Conservation (phyloP, 2,329 filamentous ascomycete species). For the Dothideomycetes sp. region DNA sequence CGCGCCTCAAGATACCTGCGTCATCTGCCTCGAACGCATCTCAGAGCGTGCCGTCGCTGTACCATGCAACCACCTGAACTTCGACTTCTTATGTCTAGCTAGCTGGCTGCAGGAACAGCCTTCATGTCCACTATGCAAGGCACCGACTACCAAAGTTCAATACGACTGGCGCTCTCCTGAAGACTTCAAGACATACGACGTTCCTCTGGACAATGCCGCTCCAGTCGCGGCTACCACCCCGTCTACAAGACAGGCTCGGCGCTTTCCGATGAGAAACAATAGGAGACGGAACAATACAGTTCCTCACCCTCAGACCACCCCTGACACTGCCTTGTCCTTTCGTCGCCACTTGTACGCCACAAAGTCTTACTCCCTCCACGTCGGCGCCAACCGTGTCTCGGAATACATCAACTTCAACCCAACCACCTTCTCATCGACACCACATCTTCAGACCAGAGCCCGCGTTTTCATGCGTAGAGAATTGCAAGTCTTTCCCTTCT, state of each 20-base stretch:
- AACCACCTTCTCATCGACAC: conserved; percentile 49
- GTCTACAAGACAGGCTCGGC: background rate
- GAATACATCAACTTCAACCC: conserved; percentile 66
- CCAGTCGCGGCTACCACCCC: conserved; percentile 4
- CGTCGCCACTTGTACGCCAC: conserved; percentile 64
- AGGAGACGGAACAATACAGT: too few relatives aligned
- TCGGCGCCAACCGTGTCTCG: conserved; percentile 71
- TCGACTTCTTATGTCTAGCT: conserved; percentile 75
- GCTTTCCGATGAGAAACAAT: too few relatives aligned
- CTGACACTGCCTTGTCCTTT: conserved; percentile 36
- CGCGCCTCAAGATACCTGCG: conserved; percentile 46
- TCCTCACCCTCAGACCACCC: conserved; percentile 1
- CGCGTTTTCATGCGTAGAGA: conserved; percentile 76
- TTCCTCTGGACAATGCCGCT: conserved; percentile 23
- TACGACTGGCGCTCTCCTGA: conserved; percentile 48
- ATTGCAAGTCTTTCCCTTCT: conserved; percentile 69
- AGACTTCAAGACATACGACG: conserved; percentile 47
- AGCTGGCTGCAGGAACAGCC: conserved; percentile 68
- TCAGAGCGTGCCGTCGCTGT: conserved; percentile 59
- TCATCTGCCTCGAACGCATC: conserved; percentile 75
- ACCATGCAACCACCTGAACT: conserved; percentile 70
- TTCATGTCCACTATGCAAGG: conserved; percentile 66
- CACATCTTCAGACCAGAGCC: conserved; percentile 62
- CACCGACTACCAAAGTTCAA: conserved; percentile 46
- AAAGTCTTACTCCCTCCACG: conserved; percentile 64